These are phyloP conservation scores for Rhinocladiella similis DNA, from an alignment of 2,329 filamentous ascomycete genomes.

Conservation along the genomic window DNA sequence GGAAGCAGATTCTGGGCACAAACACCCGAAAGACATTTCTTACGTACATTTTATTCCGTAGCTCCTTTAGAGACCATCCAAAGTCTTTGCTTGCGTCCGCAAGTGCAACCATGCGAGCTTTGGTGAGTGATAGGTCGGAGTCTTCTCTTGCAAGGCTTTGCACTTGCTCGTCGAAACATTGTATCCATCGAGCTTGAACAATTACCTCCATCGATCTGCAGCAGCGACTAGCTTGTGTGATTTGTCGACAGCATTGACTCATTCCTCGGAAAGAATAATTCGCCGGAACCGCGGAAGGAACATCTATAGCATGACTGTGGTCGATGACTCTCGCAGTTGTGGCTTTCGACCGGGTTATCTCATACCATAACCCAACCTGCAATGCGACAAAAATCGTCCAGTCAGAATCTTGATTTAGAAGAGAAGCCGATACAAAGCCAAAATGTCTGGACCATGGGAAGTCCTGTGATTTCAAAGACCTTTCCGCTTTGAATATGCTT, in stretches of 20 bases:
- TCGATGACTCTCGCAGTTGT: too few species aligned
- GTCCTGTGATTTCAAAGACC: too few species aligned
- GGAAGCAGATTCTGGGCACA: too few species aligned
- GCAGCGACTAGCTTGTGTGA: conserved; percentile 3
- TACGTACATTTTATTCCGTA: conserved; percentile 52
- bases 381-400: too few species aligned
- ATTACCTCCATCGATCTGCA: conserved; percentile 57
- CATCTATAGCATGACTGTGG: too few species aligned
- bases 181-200: conserved; percentile 58
- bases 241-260: conserved; percentile 1
- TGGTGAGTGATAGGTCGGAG: conserved; percentile 45
- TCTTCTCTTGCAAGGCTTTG: conserved; percentile 42
- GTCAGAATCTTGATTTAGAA: too few species aligned
- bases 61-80: conserved; percentile 58
- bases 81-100: conserved; percentile 57
- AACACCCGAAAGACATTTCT: conserved; percentile 28
- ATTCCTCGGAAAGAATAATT: background rate
- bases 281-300: background rate
- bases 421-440: too few species aligned
- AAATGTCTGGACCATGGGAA: too few species aligned
- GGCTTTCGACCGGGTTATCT: too few species aligned
- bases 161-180: conserved; percentile 55
- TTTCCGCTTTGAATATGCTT: too few species aligned
- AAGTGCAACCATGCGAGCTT: conserved; percentile 53
- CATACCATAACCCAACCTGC: too few species aligned